Base-by-base conservation (phyloP, 306 rosid genomes). In the Crotalaria pallida region DNA sequence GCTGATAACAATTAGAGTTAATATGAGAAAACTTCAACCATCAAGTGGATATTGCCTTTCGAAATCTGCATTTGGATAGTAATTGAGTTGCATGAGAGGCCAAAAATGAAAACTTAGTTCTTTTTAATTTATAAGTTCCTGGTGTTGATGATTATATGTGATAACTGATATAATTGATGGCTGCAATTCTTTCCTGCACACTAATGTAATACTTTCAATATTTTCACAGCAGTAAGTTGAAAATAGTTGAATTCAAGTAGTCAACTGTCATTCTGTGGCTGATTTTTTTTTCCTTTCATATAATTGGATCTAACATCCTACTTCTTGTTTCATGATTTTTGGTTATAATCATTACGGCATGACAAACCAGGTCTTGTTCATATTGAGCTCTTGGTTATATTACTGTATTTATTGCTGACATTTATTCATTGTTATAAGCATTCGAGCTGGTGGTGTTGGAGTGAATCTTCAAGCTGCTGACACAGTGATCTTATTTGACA, bases 391-490 rank as follows among this genome's bases (percentile, higher is more conserved):
- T 24, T 24, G 43, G 16, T 65, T 64, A 8, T 11, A 29, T 44
- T 78, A 65, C 49, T 53, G 38, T 66, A n/a, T 23, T 51, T 59
- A 40, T 60, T 58, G 87, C 92, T 79, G 92, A 84, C 83, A 23
- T 69, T 9, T 64, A 19, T 41, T 62, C 66, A 38, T 61, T 66
- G 15, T 29, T 56, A 38, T 36, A 68, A 95, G 97, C 78, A 95
- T 95, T 72, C 99, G 99, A 44, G 99, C 99, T 72, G 99, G 99
- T 83, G 99, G 97, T 51, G 99, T 95, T 79, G 99, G 99, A 73
- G 99, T 95, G 77, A 95, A 95, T 87, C 99, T 95, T 84, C 99
- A 95, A 85, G 99, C 99, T 73, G 99, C 99, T 44, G 99, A 95
- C 74, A 95, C 99, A 0, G 99, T 95, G 57, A 95, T 95, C 73